A percentile compares a stretch with the other conserved stretches of the same genome.
Evolutionary conservation across 345 rosid species (phyloP).

Genomic region (Acer yangbiense): DNA sequence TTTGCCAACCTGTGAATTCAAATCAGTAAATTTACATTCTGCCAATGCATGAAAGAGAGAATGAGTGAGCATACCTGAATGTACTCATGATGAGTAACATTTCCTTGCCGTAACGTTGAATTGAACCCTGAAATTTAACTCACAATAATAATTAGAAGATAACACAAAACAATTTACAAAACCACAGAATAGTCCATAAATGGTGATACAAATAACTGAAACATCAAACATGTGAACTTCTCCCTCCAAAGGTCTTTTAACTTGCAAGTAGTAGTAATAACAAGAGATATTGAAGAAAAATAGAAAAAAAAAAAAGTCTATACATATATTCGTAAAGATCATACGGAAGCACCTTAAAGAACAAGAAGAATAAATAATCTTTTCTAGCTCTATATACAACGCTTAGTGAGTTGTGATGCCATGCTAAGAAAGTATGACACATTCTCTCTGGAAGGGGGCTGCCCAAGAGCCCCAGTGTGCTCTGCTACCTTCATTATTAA

Average conservation of each 20-base stretch:
- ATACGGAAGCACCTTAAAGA: not conserved
- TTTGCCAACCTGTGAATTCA: constrained; percentile 83
- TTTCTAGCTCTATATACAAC: not conserved
- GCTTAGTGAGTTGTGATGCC: not conserved
- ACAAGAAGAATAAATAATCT: not conserved
- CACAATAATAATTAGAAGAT: not conserved
- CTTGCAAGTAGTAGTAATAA: not conserved
- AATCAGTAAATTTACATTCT: constrained; percentile 11
- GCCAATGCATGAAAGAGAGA: constrained; percentile 6
- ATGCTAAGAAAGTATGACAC: not conserved
- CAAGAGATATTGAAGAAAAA: not conserved
- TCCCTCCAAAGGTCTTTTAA: not conserved
- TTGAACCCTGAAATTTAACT: constrained; percentile 66
- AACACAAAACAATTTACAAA: not conserved
- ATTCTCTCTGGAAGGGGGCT: not conserved
- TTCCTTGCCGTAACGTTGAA: constrained; percentile 96
- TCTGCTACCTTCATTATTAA: not conserved
- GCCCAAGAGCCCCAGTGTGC: not conserved
- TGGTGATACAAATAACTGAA: not conserved
- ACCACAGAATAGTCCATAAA: not conserved
- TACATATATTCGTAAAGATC: not conserved
- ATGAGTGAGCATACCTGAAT: constrained; percentile 61
- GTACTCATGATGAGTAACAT: constrained; percentile 97
- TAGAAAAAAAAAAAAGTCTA: not conserved
- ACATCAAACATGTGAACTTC: not conserved